Evolutionary conservation across 768 basidiomycete species (phyloP).

Genomic region (Suillus alpinus): DNA sequence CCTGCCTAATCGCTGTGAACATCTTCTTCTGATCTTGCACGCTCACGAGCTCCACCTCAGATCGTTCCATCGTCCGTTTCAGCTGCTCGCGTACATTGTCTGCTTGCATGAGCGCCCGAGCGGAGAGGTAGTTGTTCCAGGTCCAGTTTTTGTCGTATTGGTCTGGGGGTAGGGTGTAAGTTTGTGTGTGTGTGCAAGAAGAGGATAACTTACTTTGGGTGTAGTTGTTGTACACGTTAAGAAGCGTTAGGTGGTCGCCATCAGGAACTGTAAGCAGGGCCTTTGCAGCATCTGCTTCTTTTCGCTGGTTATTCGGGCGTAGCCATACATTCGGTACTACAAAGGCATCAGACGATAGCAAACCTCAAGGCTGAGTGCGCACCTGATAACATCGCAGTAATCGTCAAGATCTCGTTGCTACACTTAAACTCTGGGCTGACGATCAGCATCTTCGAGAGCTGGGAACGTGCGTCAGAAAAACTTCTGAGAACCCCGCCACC

Average conservation of each 20-base stretch:
- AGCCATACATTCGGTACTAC: conserved; percentile 85
- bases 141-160: conserved; percentile 83
- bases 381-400: conserved; percentile 96
- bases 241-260: conserved; percentile 89
- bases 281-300: conserved; percentile 92
- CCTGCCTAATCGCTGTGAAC: conserved; percentile 72
- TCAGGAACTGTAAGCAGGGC: conserved; percentile 85
- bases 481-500: neutral
- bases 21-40: conserved; percentile 68
- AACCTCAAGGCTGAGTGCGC: neutral
- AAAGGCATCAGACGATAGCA: neutral
- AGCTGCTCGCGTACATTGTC: conserved; percentile 92
- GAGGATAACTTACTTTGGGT: conserved; percentile 56
- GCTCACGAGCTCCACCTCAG: conserved; percentile 74
- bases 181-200: neutral
- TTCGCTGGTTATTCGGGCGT: conserved; percentile 81
- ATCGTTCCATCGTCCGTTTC: conserved; percentile 88
- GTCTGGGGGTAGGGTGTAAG: conserved; percentile 40
- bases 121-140: conserved; percentile 86
- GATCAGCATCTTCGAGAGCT: conserved; percentile 90
- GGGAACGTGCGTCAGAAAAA: neutral
- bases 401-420: conserved; percentile 92
- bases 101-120: conserved; percentile 80
- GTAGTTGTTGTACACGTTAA: conserved; percentile 96
- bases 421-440: conserved; percentile 93